Conservation (phyloP, 139 green algal genomes). For the Tetraselmis striata region DNA sequence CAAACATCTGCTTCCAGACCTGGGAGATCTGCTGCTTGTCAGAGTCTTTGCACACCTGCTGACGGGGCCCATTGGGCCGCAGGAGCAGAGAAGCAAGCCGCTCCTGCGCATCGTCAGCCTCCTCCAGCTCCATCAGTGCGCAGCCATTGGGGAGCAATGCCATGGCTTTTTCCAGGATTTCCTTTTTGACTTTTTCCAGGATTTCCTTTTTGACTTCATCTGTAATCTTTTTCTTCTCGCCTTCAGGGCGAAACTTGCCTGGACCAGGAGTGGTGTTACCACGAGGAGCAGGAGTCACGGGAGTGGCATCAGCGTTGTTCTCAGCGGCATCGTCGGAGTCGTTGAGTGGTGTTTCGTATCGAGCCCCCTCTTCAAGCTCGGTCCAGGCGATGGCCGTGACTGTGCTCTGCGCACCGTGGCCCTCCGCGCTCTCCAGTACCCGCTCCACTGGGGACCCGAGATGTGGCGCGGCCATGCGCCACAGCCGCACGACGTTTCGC, state of each 20-base stretch:
- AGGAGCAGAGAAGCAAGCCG: not conserved
- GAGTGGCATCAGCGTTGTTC: not conserved
- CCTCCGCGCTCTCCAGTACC: not conserved
- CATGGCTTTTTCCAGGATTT: not conserved
- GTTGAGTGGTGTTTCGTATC: no score
- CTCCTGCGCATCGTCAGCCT: not conserved
- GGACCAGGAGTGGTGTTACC: not conserved
- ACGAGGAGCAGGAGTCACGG: not conserved
- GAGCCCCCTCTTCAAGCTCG: no score
- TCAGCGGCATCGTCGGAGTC: not conserved
- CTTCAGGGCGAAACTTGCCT: not conserved
- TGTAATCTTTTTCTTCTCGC: not conserved
- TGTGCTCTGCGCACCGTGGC: not conserved
- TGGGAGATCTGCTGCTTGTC: not conserved
- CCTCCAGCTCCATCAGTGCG: not conserved
- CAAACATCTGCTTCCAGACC: not conserved
- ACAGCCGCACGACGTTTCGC: not conserved
- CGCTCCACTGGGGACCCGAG: not conserved
- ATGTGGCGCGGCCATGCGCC: not conserved
- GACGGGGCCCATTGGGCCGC: not conserved
- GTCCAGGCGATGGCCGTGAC: not conserved
- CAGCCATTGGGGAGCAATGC: no score
- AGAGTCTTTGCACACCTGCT: not conserved
- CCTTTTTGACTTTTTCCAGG: not conserved
- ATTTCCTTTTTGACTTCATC: not conserved